Evolutionary conservation across 257 asterid genomes (phyloP), one percentile per base, ranked within the genome.

Genomic region (Euphrasia confusa): DNA sequence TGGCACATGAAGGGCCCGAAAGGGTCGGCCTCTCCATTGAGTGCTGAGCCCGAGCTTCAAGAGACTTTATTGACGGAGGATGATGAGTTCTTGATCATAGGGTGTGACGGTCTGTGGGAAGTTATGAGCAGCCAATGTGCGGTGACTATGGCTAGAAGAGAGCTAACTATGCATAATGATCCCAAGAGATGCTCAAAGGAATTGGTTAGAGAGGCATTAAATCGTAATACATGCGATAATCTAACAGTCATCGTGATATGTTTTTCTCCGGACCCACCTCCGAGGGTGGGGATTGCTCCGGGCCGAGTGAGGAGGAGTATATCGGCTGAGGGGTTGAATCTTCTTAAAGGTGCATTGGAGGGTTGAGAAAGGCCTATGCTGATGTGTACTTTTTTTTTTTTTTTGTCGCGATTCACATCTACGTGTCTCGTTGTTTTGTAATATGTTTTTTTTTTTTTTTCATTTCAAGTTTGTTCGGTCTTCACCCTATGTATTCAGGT

Each of bases 81-180:
- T 3, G 96, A 88, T 9, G 96, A 88, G 75, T 88, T 88, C 76
- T 73, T 88, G 48, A 85, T 88, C 35, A 71, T 88, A 59, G 96
- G 94, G 37, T 85, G 96, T 13, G 96, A 88, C 15, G 96, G 96
- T 24, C 77, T 85, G 8, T 88, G 95, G 95, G 96, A 88, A 60
- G 96, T 88, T 17, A 88, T 88, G 96, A 88, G 92, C 74, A 88
- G 96, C 77, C 96, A 88, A 74, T 84, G 79, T 27, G 96, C 95
- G 5, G 92, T 88, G 55, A 74, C 96, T 15, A 81, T 84, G 63
- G 92, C 80, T 53, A 72, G 95, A 78, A 85, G 80, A 68, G 96
- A 88, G 70, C 64, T 88, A 73, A 83, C 81, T 92, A 57, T 80
- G 68, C 96, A 85, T 69, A 88, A 85, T 28, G 89, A 88, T 60